Evolutionary conservation across 2,329 filamentous ascomycete species (phyloP), one percentile per base, ranked within the genome.

Genomic region (Cladophialophora carrionii): DNA sequence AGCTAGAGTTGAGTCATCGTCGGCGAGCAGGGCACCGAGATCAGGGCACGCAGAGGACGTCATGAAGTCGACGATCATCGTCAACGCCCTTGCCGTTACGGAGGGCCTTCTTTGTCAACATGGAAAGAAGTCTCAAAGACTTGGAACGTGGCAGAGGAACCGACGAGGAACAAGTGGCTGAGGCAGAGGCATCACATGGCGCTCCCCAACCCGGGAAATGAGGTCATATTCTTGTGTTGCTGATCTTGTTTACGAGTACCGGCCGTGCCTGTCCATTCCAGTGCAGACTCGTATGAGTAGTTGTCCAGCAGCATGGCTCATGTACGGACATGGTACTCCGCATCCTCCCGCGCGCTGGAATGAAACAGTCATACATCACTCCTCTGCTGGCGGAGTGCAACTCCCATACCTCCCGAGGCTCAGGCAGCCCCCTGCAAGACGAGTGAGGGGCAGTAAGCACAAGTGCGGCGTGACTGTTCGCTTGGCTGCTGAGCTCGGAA

Each of bases 151-250:
- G 24, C n/a, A 51, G 48, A 22, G 48, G 48, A 43, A 17, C 48
- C 10, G 20, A 57, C 34, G 17, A 59, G 56, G 17, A 48, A 49
- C 22, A 48, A 29, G 24, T 49, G 49, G 58, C 49, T 55, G 49
- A 41, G 51, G 51, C 12, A 55, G 41, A 5, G 37, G n/a, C 37
- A 24, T 61, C 51, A 61, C 57, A 55, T 55, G 58, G 14, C 32
- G n/a, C 31, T 41, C 43, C 43, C 51, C 49, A 22, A 43, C 8
- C 31, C 10, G 22, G 26, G 26, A 57, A 22, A 62, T 60, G 57
- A 62, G 56, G 60, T 63, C 58, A 62, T 66, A 49, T 59, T 63
- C 51, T 52, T 22, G 51, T 43, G 29, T 53, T 20, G 37, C 37
- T 43, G 37, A 17, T 14, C 37, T 43, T 43, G 37, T 43, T 43